phyloP scores from a whole-genome alignment of 1,284 basidiomycete species.

The Naganishia liquefaciens region DNA sequence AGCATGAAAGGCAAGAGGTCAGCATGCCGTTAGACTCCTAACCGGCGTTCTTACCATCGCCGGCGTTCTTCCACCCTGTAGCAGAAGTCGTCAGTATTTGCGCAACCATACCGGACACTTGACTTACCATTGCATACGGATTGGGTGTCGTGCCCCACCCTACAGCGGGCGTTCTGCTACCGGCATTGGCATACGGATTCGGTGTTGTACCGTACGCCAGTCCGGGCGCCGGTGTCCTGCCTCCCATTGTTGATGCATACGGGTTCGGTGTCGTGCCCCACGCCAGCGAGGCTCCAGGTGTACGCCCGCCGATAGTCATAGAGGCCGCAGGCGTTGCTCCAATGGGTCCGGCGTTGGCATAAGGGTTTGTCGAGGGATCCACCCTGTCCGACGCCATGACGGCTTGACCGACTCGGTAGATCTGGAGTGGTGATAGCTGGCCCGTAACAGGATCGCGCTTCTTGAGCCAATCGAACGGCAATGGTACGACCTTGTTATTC shows the following conservation, averaged over 20 bases:
- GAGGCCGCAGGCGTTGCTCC: slow-evolving; percentile 20
- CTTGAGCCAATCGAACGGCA: slow-evolving; percentile 77
- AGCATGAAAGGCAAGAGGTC: slow-evolving; percentile 15
- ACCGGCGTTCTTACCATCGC: slow-evolving; percentile 43
- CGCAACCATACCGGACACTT: slow-evolving; percentile 39
- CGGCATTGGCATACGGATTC: slow-evolving; percentile 65
- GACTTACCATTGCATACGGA: slow-evolving; percentile 56
- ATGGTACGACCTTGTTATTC: slow-evolving; percentile 83
- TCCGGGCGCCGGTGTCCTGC: slow-evolving; percentile 53
- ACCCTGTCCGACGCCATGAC: slow-evolving; percentile 23
- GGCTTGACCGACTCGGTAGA: slow-evolving; percentile 34
- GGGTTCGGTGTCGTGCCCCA: slow-evolving; percentile 69
- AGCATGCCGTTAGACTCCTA: slow-evolving; percentile 31
- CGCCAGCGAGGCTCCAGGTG: slow-evolving; percentile 51
- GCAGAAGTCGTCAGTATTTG: not conserved
- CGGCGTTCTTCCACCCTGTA: slow-evolving; percentile 36
- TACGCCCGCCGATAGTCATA: slow-evolving; percentile 42
- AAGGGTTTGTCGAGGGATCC: slow-evolving; percentile 36
- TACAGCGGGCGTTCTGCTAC: slow-evolving; percentile 60
- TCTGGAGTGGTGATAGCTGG: slow-evolving; percentile 13
- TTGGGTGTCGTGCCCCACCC: slow-evolving; percentile 63
- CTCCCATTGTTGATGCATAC: slow-evolving; percentile 39
- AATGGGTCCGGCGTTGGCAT: slow-evolving; percentile 35
- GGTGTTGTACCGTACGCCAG: slow-evolving; percentile 58
- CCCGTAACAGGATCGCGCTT: slow-evolving; percentile 47